A percentile compares a stretch with the other conserved stretches of the same genome.
phyloP scores from a whole-genome alignment of 768 basidiomycete species.

The Cyclocybe cylindracea region DNA sequence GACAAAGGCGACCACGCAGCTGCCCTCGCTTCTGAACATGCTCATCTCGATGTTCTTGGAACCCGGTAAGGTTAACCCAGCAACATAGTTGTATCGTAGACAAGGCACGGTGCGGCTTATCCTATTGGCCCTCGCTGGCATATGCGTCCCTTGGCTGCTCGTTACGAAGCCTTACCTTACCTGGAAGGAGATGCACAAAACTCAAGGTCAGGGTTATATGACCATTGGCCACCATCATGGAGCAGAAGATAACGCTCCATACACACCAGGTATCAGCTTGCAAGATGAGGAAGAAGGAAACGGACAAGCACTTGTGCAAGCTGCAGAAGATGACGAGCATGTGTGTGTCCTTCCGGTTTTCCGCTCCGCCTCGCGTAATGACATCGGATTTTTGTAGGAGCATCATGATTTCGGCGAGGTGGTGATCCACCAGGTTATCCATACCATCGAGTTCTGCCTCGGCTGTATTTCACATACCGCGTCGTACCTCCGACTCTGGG shows the following conservation, averaged over 20 bases:
- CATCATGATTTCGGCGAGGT: constrained; percentile 94
- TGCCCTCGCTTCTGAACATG: constrained; percentile 94
- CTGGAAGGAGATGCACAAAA: constrained; percentile 88
- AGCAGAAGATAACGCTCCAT: constrained; percentile 53
- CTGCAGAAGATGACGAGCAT: constrained; percentile 71
- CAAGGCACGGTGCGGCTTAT: constrained; percentile 85
- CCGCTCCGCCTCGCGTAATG: constrained; percentile 9
- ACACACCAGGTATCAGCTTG: constrained; percentile 60
- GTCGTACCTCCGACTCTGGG: constrained; percentile 93
- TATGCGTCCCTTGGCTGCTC: constrained; percentile 96
- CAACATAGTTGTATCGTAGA: no score
- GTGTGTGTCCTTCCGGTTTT: constrained; percentile 46
- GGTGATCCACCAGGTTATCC: constrained; percentile 96
- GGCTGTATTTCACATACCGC: constrained; percentile 99
- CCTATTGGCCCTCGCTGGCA: constrained; percentile 71
- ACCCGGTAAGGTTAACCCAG: constrained; percentile 84
- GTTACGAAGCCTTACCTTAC: constrained; percentile 88
- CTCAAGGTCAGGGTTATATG: constrained; percentile 82
- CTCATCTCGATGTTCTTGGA: constrained; percentile 95
- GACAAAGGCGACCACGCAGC: constrained; percentile 56
- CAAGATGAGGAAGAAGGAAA: constrained; percentile 84
- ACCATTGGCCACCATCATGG: constrained; percentile 60
- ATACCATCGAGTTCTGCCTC: constrained; percentile 98
- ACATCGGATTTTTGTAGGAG: constrained; percentile 44
- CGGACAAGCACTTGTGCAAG: constrained; percentile 72